Evolutionary conservation across 805 yeast species (phyloP).

Genomic region (Diddensiella transvaalensis): DNA sequence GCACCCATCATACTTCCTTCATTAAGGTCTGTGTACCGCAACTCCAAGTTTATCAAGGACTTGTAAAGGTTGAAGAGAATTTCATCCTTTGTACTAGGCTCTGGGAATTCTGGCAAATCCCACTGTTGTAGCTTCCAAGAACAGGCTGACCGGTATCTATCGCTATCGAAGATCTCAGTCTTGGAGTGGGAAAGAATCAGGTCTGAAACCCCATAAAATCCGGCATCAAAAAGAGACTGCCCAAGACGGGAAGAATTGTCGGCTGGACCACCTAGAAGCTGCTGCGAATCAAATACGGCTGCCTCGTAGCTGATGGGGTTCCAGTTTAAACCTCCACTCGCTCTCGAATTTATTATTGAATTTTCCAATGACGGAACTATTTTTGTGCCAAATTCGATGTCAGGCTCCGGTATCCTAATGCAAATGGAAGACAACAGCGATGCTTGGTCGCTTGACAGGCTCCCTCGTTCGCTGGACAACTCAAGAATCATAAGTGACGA

Average conservation of each 20-base stretch:
- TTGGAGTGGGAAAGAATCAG: constrained; percentile 36
- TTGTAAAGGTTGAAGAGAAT: constrained; percentile 53
- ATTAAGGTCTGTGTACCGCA: no score
- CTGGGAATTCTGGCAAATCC: constrained; percentile 54
- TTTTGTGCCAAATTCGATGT: constrained; percentile 64
- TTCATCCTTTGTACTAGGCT: constrained; percentile 40
- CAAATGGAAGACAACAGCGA: constrained; percentile 38
- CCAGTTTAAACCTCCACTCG: constrained; percentile 30
- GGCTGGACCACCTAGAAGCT: background rate
- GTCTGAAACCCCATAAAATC: constrained; percentile 56
- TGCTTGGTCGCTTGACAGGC: no score
- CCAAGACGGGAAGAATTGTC: constrained; percentile 26
- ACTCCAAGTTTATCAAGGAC: constrained; percentile 35
- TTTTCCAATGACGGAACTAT: constrained; percentile 49
- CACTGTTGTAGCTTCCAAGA: constrained; percentile 76
- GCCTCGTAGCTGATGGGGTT: constrained; percentile 51
- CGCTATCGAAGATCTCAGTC: constrained; percentile 8
- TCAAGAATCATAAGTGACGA: constrained; percentile 34
- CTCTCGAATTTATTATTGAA: constrained; percentile 39
- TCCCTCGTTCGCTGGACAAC: constrained; percentile 16
- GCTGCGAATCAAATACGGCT: constrained; percentile 51
- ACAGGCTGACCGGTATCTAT: constrained; percentile 48
- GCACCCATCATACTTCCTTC: no score
- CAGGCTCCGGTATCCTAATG: constrained; percentile 55
- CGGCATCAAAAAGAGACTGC: constrained; percentile 44